These are phyloP conservation scores for Pyracantha coccinea DNA, from an alignment of 331 rosid genomes.

Conservation along the genomic window DNA sequence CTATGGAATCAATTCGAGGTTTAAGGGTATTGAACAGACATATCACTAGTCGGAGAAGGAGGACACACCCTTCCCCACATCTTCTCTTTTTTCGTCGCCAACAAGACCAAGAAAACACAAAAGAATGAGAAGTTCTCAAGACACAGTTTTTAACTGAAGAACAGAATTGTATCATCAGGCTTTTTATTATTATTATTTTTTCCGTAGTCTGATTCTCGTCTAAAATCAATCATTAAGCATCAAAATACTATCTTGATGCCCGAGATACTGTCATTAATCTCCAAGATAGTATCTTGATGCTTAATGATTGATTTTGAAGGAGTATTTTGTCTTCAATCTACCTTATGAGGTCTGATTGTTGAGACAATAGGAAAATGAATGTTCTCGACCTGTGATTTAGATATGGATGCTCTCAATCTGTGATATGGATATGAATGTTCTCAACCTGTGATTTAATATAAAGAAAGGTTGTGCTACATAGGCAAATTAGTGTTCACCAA, in stretches of 20 bases:
- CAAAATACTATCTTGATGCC: neutral
- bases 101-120: too few species aligned
- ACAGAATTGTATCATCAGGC: too few species aligned
- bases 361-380: neutral
- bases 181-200: too few species aligned
- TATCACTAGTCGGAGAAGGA: too few species aligned
- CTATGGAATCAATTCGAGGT: too few species aligned
- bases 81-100: too few species aligned
- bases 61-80: too few species aligned
- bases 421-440: neutral
- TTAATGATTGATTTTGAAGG: neutral
- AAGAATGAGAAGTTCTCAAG: too few species aligned
- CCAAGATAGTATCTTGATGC: neutral
- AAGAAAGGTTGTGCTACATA: neutral
- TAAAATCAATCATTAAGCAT: neutral
- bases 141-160: too few species aligned
- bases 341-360: neutral
- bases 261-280: too few species aligned
- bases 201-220: neutral
- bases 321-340: neutral
- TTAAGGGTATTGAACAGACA: too few species aligned
- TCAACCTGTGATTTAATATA: neutral
- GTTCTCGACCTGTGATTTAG: neutral
- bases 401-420: neutral
- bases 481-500: neutral